phyloP scores from a whole-genome alignment of 1,284 basidiomycete species.

The Calocybe gambosa region DNA sequence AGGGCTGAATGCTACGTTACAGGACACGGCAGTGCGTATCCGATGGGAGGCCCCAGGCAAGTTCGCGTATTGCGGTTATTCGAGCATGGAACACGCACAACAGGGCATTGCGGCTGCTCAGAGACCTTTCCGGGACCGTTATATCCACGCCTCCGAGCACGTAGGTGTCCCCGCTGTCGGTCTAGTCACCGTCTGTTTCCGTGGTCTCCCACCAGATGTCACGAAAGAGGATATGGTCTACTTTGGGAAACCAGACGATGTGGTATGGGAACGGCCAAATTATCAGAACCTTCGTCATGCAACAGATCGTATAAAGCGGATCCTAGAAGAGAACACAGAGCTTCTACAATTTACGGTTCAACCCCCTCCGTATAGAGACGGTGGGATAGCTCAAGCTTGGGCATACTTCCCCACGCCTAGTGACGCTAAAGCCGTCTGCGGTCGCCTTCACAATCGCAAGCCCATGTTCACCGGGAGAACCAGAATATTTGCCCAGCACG shows the following conservation, averaged over 20 bases:
- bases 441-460: conserved; percentile 36
- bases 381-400: conserved; percentile 41
- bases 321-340: conserved; percentile 33
- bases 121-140: conserved; percentile 29
- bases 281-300: conserved; percentile 36
- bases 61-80: conserved; percentile 54
- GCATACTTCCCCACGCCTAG: conserved; percentile 42
- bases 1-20: conserved; percentile 30
- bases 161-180: conserved; percentile 52
- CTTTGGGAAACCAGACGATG: conserved; percentile 41
- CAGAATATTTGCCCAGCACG: conserved; percentile 41
- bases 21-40: conserved; percentile 45
- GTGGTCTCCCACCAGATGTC: conserved; percentile 41
- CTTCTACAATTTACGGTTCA: conserved; percentile 38
- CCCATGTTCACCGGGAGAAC: conserved; percentile 38
- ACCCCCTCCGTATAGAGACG: conserved; percentile 46
- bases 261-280: conserved; percentile 47
- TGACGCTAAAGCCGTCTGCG: conserved; percentile 44
- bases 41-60: conserved; percentile 47
- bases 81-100: conserved; percentile 38
- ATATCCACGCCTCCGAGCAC: conserved; percentile 41
- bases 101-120: conserved; percentile 37
- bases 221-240: conserved; percentile 34
- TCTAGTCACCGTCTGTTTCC: conserved; percentile 49
- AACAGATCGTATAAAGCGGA: conserved; percentile 31